phyloP scores from a whole-genome alignment of 2,329 filamentous ascomycete species.

The Colletotrichum sp. region DNA sequence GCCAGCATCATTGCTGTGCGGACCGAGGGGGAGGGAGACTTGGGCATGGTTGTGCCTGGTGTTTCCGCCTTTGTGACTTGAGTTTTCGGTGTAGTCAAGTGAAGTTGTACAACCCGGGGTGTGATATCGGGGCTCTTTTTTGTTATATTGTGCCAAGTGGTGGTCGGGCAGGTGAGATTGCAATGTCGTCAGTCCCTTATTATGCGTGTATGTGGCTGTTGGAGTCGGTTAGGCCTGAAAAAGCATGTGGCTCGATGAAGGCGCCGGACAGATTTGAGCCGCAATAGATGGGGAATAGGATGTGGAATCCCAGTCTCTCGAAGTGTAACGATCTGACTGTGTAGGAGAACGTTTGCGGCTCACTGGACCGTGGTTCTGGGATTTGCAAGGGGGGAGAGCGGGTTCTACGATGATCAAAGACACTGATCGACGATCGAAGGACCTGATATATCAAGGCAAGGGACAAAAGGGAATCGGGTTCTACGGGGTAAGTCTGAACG shows the following conservation, averaged over 20 bases:
- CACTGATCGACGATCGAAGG: neutral
- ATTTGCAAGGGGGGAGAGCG: neutral
- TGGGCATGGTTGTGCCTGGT: constrained; percentile 14
- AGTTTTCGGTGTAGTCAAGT: neutral
- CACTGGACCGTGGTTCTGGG: neutral
- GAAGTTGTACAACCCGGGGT: neutral
- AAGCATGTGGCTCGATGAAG: neutral
- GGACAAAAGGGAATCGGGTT: neutral
- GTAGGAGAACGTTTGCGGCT: neutral
- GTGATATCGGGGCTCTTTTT: neutral
- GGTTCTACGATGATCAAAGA: neutral
- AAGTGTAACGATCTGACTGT: neutral
- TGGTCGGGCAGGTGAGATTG: neutral
- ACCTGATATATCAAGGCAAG: constrained; percentile 1
- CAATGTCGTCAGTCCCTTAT: neutral
- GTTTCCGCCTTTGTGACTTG: neutral
- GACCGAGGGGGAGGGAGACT: constrained; percentile 19
- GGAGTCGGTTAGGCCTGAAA: neutral
- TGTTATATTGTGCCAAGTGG: neutral
- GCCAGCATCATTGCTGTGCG: constrained; percentile 29
- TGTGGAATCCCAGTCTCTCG: neutral
- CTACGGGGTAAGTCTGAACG: neutral
- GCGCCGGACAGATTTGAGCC: neutral
- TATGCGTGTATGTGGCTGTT: neutral
- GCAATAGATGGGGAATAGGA: neutral